phyloP scores from a whole-genome alignment of 805 yeast genomes.

The Metschnikowia corniflorae region DNA sequence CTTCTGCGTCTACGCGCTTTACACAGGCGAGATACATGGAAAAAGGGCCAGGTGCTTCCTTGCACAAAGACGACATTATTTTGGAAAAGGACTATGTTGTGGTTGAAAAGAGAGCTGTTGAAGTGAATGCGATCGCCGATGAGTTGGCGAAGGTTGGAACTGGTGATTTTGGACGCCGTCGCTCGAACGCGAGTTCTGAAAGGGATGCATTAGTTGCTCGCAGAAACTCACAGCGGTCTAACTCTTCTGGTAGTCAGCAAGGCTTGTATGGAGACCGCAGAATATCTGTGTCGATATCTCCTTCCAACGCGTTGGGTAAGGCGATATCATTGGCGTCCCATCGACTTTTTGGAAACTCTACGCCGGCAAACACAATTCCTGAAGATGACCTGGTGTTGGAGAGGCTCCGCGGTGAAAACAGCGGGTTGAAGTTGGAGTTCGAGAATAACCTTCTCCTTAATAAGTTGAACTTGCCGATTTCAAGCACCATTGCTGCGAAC shows the following conservation, averaged over 20 bases:
- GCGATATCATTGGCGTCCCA: slow-evolving; percentile 88
- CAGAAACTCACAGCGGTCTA: slow-evolving; percentile 42
- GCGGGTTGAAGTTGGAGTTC: slow-evolving; percentile 18
- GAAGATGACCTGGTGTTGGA: slow-evolving; percentile 9
- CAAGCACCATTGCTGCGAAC: slow-evolving; percentile 23
- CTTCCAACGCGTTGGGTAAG: slow-evolving; percentile 83
- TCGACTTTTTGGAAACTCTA: slow-evolving; percentile 63
- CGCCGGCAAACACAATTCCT: slow-evolving; percentile 10
- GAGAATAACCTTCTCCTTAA: slow-evolving; percentile 35
- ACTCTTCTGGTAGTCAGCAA: slow-evolving; percentile 49
- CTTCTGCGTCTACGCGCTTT: slow-evolving; percentile 28
- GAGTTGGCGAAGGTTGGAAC: slow-evolving; percentile 69
- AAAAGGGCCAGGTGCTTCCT: slow-evolving; percentile 11
- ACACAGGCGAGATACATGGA: slow-evolving; percentile 19
- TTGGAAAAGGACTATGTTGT: slow-evolving; percentile 88
- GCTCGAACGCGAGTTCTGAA: slow-evolving; percentile 27
- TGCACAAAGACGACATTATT: slow-evolving; percentile 41
- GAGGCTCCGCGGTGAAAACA: background rate
- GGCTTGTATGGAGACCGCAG: slow-evolving; percentile 63
- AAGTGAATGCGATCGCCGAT: slow-evolving; percentile 93
- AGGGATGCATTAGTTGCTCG: slow-evolving; percentile 19
- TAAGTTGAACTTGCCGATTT: slow-evolving; percentile 30
- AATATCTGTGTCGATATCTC: slow-evolving; percentile 66
- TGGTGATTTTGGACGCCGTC: slow-evolving; percentile 44
- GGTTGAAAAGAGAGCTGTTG: slow-evolving; percentile 91